Base-by-base conservation (phyloP, 108 stramenopile genomes). In the Tribonema minus region DNA sequence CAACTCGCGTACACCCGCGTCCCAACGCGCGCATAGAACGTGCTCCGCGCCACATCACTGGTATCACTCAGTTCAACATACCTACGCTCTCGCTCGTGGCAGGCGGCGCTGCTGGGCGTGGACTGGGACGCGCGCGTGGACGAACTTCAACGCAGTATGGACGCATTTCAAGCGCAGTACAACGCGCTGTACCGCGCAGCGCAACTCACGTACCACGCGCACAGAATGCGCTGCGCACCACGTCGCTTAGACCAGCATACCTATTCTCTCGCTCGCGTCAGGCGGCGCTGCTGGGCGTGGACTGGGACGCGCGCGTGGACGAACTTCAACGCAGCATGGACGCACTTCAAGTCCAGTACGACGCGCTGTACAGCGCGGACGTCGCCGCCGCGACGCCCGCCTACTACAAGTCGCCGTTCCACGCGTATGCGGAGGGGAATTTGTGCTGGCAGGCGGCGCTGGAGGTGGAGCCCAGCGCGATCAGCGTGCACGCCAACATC, bases 401-500 rank as follows among this genome's bases (percentile, higher is more conserved):
- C 7, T 84, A 84, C 82, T 84, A 75, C 82, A 31, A 39, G 30
- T 68, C 64, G 27, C 83, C 83, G 36, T 84, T 84, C 26, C 83
- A 84, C 37, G 82, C 76, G 31, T 84, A 84, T 29, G 27, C 75
- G 36, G 83, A 84, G 46, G 83, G 83, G 3, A 84, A 84, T 78
- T 70, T 84, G 26, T 75, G 59, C 26, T 84, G 83, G 83, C 36
- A 70, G 27, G 81, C 83, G 7, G 83, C 83, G 0, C 28, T 76
- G 29, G 83, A 84, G 64, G 70, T 81, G 30, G 80, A 81, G 59
- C 67, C 80, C 6, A 58, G 64, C 26, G 70, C 80, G 12, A 3
- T 81, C 12, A 64, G 38, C 25, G 80, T 81, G 37, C 80, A 81
- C 70, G 64, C 70, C 54, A 60, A 68, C 46, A 65, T 71, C 54